Evolutionary conservation across 2,329 filamentous ascomycete genomes (phyloP).

Genomic region (Ophiobolus disseminans): DNA sequence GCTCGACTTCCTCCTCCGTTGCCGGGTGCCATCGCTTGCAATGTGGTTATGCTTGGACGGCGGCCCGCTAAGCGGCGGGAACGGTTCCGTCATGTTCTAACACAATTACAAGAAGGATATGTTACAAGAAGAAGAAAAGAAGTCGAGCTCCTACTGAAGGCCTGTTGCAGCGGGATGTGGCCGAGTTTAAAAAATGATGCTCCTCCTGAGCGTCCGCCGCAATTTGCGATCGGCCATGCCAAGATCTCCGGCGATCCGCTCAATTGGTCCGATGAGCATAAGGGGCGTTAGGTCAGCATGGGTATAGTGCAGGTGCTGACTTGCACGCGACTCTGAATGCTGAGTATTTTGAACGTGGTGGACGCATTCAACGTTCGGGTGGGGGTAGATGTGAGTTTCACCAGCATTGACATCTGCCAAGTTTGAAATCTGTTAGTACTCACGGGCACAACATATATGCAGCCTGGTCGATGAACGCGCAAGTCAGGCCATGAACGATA

Average conservation of each 20-base stretch:
- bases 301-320: too few species aligned
- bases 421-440: too few species aligned
- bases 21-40: conserved; percentile 17
- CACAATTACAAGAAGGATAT: background rate
- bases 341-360: too few species aligned
- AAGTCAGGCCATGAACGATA: too few species aligned
- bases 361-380: too few species aligned
- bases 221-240: conserved; percentile 22
- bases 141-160: background rate
- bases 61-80: conserved; percentile 37
- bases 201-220: background rate
- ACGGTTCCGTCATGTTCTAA: conserved; percentile 41
- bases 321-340: too few species aligned
- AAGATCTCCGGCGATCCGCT: conserved; percentile 8
- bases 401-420: too few species aligned
- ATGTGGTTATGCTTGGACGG: conserved; percentile 13
- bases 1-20: conserved; percentile 54
- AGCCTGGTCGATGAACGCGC: too few species aligned
- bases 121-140: background rate
- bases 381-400: too few species aligned
- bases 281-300: background rate
- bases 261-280: background rate
- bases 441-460: too few species aligned
- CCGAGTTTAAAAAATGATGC: background rate
- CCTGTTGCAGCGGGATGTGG: background rate